phyloP scores from a whole-genome alignment of 164 flowering plant genomes.

The Dillenia turbinata region DNA sequence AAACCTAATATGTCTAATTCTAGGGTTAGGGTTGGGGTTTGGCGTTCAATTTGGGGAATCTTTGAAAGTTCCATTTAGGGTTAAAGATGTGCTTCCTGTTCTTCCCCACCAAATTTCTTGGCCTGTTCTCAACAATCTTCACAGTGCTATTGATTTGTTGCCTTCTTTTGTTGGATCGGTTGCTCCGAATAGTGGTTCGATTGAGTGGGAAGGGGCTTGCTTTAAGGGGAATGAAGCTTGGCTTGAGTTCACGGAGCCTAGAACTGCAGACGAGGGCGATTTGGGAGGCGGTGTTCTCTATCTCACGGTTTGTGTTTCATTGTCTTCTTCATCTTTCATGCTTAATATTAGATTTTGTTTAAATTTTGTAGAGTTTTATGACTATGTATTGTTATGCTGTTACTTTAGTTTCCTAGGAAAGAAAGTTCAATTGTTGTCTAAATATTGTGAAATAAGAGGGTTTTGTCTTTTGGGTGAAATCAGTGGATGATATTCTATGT shows the following conservation, averaged over 20 bases:
- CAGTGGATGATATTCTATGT: too few relatives aligned
- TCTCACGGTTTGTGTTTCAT: slow-evolving; percentile 50
- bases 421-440: too few relatives aligned
- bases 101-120: slow-evolving; percentile 86
- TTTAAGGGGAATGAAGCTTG: slow-evolving; percentile 67
- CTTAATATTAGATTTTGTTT: too few relatives aligned
- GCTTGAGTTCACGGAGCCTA: slow-evolving; percentile 50
- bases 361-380: too few relatives aligned
- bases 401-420: too few relatives aligned
- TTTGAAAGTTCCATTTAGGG: slow-evolving; percentile 68
- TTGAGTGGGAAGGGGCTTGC: slow-evolving; percentile 92
- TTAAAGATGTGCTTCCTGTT: slow-evolving; percentile 81
- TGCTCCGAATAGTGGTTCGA: slow-evolving; percentile 52
- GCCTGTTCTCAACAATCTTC: slow-evolving; percentile 84
- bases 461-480: too few relatives aligned
- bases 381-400: too few relatives aligned
- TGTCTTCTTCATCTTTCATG: not conserved
- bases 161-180: slow-evolving; percentile 82
- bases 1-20: not conserved
- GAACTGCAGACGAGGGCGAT: slow-evolving; percentile 28
- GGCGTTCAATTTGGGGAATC: slow-evolving; percentile 28
- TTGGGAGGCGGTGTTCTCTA: slow-evolving; percentile 77
- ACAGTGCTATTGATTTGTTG: slow-evolving; percentile 82
- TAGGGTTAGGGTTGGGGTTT: slow-evolving; percentile 37
- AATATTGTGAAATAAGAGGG: too few relatives aligned